Conservation (phyloP, 2,329 filamentous ascomycete species). For the Paecilomyces dactylethromorphus region DNA sequence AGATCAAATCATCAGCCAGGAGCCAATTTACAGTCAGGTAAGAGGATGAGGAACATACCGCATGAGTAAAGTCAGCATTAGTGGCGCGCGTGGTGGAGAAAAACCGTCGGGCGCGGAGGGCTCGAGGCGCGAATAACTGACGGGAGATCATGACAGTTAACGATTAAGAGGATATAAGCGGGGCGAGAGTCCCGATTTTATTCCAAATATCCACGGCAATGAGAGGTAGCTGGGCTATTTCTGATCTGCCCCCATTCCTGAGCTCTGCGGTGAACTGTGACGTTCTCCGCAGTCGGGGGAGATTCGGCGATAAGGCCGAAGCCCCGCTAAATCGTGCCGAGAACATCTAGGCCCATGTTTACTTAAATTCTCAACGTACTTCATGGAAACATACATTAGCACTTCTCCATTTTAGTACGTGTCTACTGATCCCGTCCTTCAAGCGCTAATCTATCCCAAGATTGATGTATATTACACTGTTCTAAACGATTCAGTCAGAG, state of each 20-base stretch:
- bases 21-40: neutral
- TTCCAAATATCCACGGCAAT: neutral
- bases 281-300: neutral
- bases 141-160: constrained; percentile 10
- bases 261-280: neutral
- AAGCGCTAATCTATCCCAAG: too few relatives aligned
- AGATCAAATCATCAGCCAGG: neutral
- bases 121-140: constrained; percentile 3
- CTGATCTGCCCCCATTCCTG: neutral
- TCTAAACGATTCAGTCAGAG: too few relatives aligned
- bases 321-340: neutral
- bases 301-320: neutral
- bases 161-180: neutral
- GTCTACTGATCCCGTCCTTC: too few relatives aligned
- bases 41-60: constrained; percentile 28
- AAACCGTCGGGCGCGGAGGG: constrained; percentile 12
- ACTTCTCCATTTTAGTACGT: too few relatives aligned
- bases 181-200: neutral
- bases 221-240: neutral
- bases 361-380: too few relatives aligned
- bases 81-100: constrained; percentile 39
- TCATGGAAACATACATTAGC: too few relatives aligned
- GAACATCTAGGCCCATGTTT: too few relatives aligned
- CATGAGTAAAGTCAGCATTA: constrained; percentile 57
- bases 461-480: too few relatives aligned